Percentiles rank a stretch among this genome's conserved stretches.
These are phyloP conservation scores for Pseudozyma sp. DNA, from an alignment of 1,284 basidiomycete genomes.

Conservation along the genomic window DNA sequence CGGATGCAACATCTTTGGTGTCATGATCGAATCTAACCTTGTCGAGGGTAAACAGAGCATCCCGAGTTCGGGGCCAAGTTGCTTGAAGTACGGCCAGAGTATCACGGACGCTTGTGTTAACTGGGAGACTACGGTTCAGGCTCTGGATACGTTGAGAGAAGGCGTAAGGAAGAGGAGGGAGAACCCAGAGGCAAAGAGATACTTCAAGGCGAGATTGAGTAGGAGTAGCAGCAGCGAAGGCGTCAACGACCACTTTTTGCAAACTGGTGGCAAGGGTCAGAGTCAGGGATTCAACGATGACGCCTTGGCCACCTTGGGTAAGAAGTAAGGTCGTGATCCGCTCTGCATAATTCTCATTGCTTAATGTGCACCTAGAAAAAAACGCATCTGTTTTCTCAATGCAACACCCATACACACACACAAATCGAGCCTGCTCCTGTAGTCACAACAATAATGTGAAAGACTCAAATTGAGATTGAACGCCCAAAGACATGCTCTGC, in stretches of 20 bases:
- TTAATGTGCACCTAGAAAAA: not conserved
- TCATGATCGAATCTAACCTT: slow-evolving; percentile 97
- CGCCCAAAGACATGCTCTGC: not conserved
- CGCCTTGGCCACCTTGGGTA: slow-evolving; percentile 52
- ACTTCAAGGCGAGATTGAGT: slow-evolving; percentile 38
- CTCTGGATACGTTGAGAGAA: slow-evolving; percentile 55
- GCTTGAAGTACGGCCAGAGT: slow-evolving; percentile 60
- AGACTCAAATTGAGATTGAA: too few species aligned
- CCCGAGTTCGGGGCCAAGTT: slow-evolving; percentile 53
- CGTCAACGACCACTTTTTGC: slow-evolving; percentile 42
- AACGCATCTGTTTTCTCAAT: not conserved
- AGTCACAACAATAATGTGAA: too few species aligned
- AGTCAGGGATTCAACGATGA: slow-evolving; percentile 54
- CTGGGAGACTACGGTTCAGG: slow-evolving; percentile 63
- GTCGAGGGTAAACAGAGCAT: slow-evolving; percentile 72
- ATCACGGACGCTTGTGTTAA: slow-evolving; percentile 67
- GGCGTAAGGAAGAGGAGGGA: slow-evolving; percentile 54
- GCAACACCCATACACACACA: not conserved
- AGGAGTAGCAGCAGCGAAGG: slow-evolving; percentile 28
- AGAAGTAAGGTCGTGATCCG: slow-evolving; percentile 9
- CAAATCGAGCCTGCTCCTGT: not conserved
- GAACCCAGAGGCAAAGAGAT: slow-evolving; percentile 20
- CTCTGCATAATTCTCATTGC: not conserved
- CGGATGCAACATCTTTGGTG: slow-evolving; percentile 82
- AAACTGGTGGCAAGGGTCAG: not conserved